Conservation (phyloP, 2,329 filamentous ascomycete species). For the Trichoderma lentiforme region DNA sequence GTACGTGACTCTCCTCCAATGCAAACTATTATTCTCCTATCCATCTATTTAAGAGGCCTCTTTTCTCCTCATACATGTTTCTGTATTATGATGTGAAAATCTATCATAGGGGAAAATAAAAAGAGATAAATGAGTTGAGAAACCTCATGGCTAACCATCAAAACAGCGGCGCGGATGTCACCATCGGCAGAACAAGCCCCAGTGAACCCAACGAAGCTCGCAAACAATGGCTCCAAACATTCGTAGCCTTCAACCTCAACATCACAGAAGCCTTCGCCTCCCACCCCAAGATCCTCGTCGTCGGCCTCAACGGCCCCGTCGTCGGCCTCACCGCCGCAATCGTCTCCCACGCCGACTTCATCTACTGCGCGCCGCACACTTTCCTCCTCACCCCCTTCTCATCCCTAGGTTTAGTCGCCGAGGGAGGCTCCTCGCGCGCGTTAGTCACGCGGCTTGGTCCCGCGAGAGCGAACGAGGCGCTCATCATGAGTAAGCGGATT, state of each 20-base stretch:
- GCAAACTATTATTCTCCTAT: not conserved
- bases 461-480: conserved; percentile 81
- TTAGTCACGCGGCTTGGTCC: conserved; percentile 79
- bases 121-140: not conserved
- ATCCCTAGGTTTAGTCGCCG: conserved; percentile 82
- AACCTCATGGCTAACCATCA: not conserved
- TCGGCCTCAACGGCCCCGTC: conserved; percentile 86
- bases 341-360: conserved; percentile 81
- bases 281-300: conserved; percentile 90
- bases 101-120: not conserved
- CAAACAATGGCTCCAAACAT: conserved; percentile 61
- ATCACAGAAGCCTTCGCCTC: conserved; percentile 86
- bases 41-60: not conserved
- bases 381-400: conserved; percentile 91
- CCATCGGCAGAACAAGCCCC: conserved; percentile 46
- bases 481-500: conserved; percentile 85
- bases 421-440: conserved; percentile 76
- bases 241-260: conserved; percentile 85
- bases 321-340: conserved; percentile 86
- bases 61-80: not conserved
- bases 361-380: conserved; percentile 77
- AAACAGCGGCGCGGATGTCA: conserved; percentile 74
- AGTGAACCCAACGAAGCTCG: conserved; percentile 38
- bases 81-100: not conserved
- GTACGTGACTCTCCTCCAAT: conserved; percentile 47